Percentiles rank a stretch among this genome's conserved stretches.
Conservation (phyloP, 805 yeast species). For the Candida boleticola region DNA sequence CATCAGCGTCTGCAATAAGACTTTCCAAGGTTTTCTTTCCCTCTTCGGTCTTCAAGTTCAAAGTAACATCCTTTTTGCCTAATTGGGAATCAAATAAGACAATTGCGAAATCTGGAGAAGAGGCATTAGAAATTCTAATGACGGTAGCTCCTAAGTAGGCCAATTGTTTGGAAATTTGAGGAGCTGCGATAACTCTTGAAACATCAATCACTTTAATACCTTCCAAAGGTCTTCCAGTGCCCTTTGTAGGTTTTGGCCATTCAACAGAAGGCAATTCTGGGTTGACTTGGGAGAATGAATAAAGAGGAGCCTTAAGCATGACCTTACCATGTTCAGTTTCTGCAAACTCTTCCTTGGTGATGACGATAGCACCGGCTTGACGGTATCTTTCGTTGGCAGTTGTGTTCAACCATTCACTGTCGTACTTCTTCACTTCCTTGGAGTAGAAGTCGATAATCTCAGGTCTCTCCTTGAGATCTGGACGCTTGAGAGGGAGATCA, state of each 20-base stretch:
- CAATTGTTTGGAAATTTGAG: constrained; percentile 27
- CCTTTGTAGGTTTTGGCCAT: constrained; percentile 9
- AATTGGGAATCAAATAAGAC: constrained; percentile 34
- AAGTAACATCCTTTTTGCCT: constrained; percentile 30
- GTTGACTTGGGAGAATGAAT: constrained; percentile 20
- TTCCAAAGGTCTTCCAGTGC: constrained; percentile 11
- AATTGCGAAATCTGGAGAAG: constrained; percentile 24
- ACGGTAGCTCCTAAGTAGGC: constrained; percentile 36
- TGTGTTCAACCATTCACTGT: constrained; percentile 23
- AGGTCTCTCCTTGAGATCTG: constrained; percentile 20
- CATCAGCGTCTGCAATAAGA: constrained; percentile 29
- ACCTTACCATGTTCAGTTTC: constrained; percentile 26
- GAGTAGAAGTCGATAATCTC: constrained; percentile 20
- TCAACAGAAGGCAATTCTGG: constrained; percentile 21
- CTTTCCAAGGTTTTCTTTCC: constrained; percentile 24
- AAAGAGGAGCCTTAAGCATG: constrained; percentile 18
- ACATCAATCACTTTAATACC: constrained; percentile 33
- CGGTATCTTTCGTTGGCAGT: constrained; percentile 21
- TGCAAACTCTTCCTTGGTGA: constrained; percentile 24
- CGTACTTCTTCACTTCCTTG: constrained; percentile 19
- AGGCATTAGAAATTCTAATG: constrained; percentile 17
- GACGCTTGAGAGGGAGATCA: constrained; percentile 25
- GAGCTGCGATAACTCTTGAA: constrained; percentile 32
- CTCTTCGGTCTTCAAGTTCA: constrained; percentile 24
- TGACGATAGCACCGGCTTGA: constrained; percentile 32